Conservation (phyloP, 345 rosid species). For the Salix udensis region DNA sequence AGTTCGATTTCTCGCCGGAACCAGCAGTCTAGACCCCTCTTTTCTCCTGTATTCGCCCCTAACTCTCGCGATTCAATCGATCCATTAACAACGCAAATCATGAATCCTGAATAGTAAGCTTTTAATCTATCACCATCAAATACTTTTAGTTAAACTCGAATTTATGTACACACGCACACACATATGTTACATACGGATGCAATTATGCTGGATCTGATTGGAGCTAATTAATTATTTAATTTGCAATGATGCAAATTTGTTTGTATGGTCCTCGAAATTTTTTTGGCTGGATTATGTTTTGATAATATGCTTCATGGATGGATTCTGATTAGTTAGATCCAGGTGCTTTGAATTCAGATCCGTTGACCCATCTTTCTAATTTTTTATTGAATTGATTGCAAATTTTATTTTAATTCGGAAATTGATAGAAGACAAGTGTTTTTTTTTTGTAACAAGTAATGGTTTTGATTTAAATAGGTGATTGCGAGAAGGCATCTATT, state of each 20-base stretch:
- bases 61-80: conserved; percentile 18
- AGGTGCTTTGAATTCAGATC: conserved; percentile 27
- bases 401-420: not conserved
- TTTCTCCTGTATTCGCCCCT: not conserved
- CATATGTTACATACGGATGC: not conserved
- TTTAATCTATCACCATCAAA: not conserved
- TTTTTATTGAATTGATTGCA: not conserved
- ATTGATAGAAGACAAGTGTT: not conserved
- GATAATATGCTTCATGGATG: not conserved
- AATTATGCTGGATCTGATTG: conserved; percentile 11
- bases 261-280: not conserved
- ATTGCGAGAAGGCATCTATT: not conserved
- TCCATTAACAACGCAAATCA: conserved; percentile 24
- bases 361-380: not conserved
- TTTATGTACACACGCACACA: not conserved
- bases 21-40: not conserved
- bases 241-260: not conserved
- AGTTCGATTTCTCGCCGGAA: conserved; percentile 16
- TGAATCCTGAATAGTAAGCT: conserved; percentile 96
- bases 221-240: not conserved
- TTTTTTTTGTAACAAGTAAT: not conserved
- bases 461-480: not conserved
- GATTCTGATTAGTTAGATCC: conserved; percentile 25
- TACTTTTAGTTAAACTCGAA: not conserved
- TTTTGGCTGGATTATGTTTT: not conserved